Base-by-base conservation (phyloP, 805 yeast species). In the Zygosaccharomyces rouxii region DNA sequence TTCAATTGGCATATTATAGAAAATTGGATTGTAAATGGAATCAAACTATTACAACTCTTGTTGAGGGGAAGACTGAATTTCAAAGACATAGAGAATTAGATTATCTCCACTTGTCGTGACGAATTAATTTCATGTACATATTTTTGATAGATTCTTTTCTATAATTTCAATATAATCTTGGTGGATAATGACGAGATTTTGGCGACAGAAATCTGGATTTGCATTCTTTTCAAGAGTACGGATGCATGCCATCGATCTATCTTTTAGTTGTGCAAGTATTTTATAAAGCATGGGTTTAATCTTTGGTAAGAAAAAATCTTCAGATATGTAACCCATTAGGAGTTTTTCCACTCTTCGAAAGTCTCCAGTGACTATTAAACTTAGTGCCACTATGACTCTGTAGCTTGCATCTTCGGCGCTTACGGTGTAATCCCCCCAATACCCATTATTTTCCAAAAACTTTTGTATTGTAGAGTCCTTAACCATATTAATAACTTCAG, bases 371-470 rank as follows among this genome's bases (percentile, higher is more conserved):
- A 46, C 54, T 7, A 75, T 49, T 0, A 75, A 71, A 3, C 94
- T 87, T 31, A 90, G 64, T 0, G 89, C 96, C 2, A 90, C 80
- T 49, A 82, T 81, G 0, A 88, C 78, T 44, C 97, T 71, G 62
- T 83, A 89, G 10, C 95, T 87, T 1, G 82, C 63, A 3, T 76
- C 78, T 0, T 68, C 71, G 4, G 51, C 45, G 35, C 72, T 76
- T 2, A 88, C 64, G 0, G 95, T 85, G 63, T 87, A 90, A 26
- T 86, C 92, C 1, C 84, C 94, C 62, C 66, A 77, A 59, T 88
- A 92, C 7, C 76, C 83, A 35, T 68, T 53, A 2, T 71, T 66
- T 53, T 74, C 67, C 37, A 90, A 69, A 57, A 74, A 82, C 9
- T 66, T 67, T 1, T 52, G 52, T 37, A 80, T 83, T 26, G 48